A percentile compares a stretch with the other conserved stretches of the same genome.
Conservation (phyloP, 768 basidiomycete genomes). For the Lanmaoa pseudosensibilis region DNA sequence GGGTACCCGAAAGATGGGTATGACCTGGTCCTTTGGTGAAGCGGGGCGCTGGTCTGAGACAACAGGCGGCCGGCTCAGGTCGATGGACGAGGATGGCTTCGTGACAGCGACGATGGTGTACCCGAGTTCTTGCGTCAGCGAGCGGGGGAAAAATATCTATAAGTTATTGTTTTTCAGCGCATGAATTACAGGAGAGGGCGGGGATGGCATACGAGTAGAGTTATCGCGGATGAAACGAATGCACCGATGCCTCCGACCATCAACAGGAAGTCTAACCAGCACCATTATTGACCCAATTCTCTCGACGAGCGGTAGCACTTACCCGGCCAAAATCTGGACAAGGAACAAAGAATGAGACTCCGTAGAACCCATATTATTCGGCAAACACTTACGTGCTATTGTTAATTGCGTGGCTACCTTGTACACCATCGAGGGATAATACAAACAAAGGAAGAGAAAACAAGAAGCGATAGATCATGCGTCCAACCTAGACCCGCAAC, state of each 20-base stretch:
- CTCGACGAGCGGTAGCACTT: constrained; percentile 18
- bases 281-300: not conserved
- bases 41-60: constrained; percentile 7
- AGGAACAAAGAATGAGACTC: not conserved
- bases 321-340: constrained; percentile 60
- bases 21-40: constrained; percentile 25
- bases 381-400: constrained; percentile 50
- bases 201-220: constrained; percentile 58
- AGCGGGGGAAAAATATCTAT: constrained; percentile 79
- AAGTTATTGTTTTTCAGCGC: not conserved
- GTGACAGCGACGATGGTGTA: constrained; percentile 43
- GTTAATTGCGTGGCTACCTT: constrained; percentile 49
- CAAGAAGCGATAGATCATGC: constrained; percentile 74
- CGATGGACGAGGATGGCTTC: constrained; percentile 31
- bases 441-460: constrained; percentile 70
- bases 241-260: constrained; percentile 74
- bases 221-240: constrained; percentile 78
- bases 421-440: constrained; percentile 64
- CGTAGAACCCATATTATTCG: not conserved
- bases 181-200: not conserved
- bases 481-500: constrained; percentile 47
- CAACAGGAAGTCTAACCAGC: constrained; percentile 57
- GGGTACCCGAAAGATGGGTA: constrained; percentile 23
- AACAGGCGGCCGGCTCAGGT: constrained; percentile 18
- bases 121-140: constrained; percentile 61